phyloP scores from a whole-genome alignment of 2,329 filamentous ascomycete species.

The Phialophora expanda region DNA sequence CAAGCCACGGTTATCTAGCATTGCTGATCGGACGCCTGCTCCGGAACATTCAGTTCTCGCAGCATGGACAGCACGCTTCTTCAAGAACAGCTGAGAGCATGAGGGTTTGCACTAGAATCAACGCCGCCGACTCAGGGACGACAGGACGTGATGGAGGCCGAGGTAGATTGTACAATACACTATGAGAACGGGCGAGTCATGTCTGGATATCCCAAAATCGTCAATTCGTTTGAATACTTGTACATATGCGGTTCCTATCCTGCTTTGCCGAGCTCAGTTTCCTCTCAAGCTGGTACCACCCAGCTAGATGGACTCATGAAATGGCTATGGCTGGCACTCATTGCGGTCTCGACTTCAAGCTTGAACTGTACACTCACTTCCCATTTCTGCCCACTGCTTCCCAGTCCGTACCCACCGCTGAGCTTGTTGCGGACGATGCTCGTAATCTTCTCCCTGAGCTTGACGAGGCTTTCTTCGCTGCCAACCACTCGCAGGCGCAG shows the following conservation, averaged over 20 bases:
- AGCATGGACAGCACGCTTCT: background rate
- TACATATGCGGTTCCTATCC: background rate
- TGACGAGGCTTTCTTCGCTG: conserved; percentile 70
- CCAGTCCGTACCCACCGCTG: conserved; percentile 83
- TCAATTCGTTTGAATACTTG: background rate
- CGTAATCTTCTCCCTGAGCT: conserved; percentile 75
- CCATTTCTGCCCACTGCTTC: conserved; percentile 76
- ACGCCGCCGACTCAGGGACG: background rate
- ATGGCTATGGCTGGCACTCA: conserved; percentile 35
- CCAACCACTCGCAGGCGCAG: conserved; percentile 76
- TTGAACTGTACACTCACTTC: conserved; percentile 87
- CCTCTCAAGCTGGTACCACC: conserved; percentile 15
- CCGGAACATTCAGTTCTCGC: background rate
- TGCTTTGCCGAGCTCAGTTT: background rate
- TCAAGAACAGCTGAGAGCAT: background rate
- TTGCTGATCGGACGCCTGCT: background rate
- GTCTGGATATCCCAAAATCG: background rate
- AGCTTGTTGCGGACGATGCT: conserved; percentile 83
- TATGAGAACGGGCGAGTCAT: background rate
- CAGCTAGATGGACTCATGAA: conserved; percentile 24
- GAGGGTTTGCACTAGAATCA: background rate
- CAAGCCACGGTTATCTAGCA: background rate
- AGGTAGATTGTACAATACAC: background rate
- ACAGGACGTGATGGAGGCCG: background rate
- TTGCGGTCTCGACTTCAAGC: conserved; percentile 48